Conservation (phyloP, 1,139 yeast species). For the Yamadazyma triangularis region DNA sequence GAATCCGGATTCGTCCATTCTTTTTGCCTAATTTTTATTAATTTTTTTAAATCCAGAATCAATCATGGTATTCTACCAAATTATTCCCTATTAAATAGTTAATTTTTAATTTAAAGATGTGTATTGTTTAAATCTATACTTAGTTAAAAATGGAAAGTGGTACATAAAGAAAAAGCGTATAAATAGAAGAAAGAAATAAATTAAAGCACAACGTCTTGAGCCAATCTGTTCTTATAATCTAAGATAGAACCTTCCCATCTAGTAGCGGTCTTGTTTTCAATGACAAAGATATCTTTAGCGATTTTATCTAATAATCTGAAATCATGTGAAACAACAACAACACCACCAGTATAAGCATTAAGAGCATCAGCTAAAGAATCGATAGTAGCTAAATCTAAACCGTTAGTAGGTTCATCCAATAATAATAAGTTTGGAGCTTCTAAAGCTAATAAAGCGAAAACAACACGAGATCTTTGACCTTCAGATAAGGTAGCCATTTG, state of each 20-base stretch:
- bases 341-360: conserved; percentile 94
- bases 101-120: too few relatives aligned
- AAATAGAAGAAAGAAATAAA: too few relatives aligned
- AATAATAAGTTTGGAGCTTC: conserved; percentile 93
- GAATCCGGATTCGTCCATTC: too few relatives aligned
- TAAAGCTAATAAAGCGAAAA: conserved; percentile 90
- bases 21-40: too few relatives aligned
- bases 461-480: conserved; percentile 99
- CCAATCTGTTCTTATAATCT: conserved; percentile 90
- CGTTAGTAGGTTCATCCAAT: conserved; percentile 99
- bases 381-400: conserved; percentile 96
- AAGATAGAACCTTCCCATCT: conserved; percentile 93
- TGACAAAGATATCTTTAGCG: conserved; percentile 95
- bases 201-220: conserved; percentile 76
- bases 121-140: too few relatives aligned
- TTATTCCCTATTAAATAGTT: too few relatives aligned
- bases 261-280: conserved; percentile 91
- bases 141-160: too few relatives aligned
- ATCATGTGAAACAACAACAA: conserved; percentile 97
- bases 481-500: conserved; percentile 98
- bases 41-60: too few relatives aligned
- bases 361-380: conserved; percentile 98
- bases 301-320: conserved; percentile 96
- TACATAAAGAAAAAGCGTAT: too few relatives aligned
- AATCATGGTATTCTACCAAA: too few relatives aligned